phyloP scores from a whole-genome alignment of 805 yeast species.

The Lipomyces yamadae region DNA sequence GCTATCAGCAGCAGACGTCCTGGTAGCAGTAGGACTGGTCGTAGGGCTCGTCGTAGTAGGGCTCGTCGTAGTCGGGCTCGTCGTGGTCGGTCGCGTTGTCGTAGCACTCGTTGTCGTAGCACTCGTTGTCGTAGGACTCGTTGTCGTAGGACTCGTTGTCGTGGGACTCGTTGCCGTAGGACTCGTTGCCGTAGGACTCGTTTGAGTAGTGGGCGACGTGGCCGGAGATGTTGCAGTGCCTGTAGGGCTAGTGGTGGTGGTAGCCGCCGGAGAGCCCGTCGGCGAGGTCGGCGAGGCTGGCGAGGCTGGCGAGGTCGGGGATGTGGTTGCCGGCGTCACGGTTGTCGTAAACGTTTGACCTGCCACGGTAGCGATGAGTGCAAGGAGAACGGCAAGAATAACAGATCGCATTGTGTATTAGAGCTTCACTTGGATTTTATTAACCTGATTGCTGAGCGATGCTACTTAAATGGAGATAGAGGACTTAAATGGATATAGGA shows the following conservation, averaged over 20 bases:
- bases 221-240: too few species aligned
- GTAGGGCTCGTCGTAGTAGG: background rate
- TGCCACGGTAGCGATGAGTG: background rate
- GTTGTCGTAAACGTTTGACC: background rate
- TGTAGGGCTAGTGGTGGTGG: background rate
- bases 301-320: too few species aligned
- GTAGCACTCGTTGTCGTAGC: too few species aligned
- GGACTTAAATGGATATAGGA: background rate
- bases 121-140: too few species aligned
- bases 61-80: background rate
- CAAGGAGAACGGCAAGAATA: background rate
- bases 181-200: too few species aligned
- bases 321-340: too few species aligned
- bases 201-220: too few species aligned
- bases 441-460: background rate
- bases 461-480: background rate
- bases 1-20: slow-evolving; percentile 7
- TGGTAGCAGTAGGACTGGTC: background rate
- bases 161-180: too few species aligned
- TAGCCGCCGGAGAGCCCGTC: too few species aligned
- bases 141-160: too few species aligned
- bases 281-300: too few species aligned
- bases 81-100: background rate
- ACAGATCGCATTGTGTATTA: slow-evolving; percentile 6
- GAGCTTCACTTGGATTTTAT: background rate